Evolutionary conservation across 177 flowering plant genomes (phyloP).

Genomic region (Vitis hybrid): DNA sequence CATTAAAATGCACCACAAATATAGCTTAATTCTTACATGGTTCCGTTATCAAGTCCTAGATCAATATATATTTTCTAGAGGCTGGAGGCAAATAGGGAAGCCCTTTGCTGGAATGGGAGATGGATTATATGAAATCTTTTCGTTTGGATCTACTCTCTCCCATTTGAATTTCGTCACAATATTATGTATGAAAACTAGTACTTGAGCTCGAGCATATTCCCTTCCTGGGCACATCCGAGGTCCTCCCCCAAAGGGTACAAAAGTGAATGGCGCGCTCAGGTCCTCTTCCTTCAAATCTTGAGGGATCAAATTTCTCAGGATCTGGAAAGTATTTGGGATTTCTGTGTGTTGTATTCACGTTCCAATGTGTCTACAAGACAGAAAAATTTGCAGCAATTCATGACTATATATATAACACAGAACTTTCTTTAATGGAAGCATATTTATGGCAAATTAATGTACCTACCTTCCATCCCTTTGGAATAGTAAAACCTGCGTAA

Average conservation of each 20-base stretch:
- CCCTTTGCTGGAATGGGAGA: too few relatives aligned
- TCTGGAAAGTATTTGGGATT: conserved; percentile 17
- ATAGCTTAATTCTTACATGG: too few relatives aligned
- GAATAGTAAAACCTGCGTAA: conserved; percentile 14
- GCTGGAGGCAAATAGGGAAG: too few relatives aligned
- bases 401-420: not conserved
- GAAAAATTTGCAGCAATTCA: not conserved
- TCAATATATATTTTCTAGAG: too few relatives aligned
- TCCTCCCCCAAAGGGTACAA: conserved; percentile 25
- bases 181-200: conserved; percentile 14
- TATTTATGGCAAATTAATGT: too few relatives aligned
- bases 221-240: conserved; percentile 20
- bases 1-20: too few relatives aligned
- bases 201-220: conserved; percentile 15
- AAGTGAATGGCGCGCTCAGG: conserved; percentile 16
- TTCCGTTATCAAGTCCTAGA: too few relatives aligned
- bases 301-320: conserved; percentile 24
- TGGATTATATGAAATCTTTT: too few relatives aligned
- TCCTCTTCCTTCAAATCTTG: conserved; percentile 23
- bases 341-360: conserved; percentile 15
- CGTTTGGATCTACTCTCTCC: too few relatives aligned
- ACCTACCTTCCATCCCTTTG: conserved; percentile 25
- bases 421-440: too few relatives aligned
- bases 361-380: conserved; percentile 18
- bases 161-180: too few relatives aligned